phyloP scores from a whole-genome alignment of 1,284 basidiomycete species.

The Neotropicomus parvogracilis region DNA sequence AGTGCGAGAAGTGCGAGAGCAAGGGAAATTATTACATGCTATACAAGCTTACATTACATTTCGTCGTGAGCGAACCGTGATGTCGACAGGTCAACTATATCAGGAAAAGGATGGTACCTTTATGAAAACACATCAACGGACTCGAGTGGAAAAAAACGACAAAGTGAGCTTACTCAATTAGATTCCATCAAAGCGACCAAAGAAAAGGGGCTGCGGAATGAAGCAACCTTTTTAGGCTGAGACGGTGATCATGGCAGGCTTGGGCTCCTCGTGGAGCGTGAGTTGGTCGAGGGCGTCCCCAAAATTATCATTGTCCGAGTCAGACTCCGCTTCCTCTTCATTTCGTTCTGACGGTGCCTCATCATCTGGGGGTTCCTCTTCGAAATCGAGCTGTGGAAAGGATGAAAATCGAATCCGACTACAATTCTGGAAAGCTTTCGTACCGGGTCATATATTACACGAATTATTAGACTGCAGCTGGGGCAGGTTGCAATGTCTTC shows the following conservation, averaged over 20 bases:
- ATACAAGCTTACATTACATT: not conserved
- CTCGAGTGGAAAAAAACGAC: not conserved
- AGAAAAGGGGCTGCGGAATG: not conserved
- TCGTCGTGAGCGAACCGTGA: not conserved
- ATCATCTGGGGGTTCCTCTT: constrained; percentile 58
- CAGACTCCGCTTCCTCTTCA: constrained; percentile 38
- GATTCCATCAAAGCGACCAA: not conserved
- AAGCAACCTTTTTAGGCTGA: constrained; percentile 14
- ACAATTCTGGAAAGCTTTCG: constrained; percentile 33
- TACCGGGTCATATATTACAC: constrained; percentile 95
- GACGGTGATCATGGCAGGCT: constrained; percentile 10
- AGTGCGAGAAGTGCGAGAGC: too few species aligned
- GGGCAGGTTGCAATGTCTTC: constrained; percentile 98
- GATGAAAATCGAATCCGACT: not conserved
- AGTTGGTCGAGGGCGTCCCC: constrained; percentile 66
- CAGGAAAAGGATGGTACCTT: not conserved
- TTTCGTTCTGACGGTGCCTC: constrained; percentile 41
- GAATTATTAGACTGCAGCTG: constrained; percentile 90
- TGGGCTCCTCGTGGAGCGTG: constrained; percentile 37
- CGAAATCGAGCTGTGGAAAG: constrained; percentile 61
- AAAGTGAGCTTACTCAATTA: constrained; percentile 1
- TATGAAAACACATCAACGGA: not conserved
- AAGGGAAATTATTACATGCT: too few species aligned
- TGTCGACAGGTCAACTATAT: not conserved
- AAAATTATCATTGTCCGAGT: constrained; percentile 48